Conservation (phyloP, 768 basidiomycete genomes). For the Vararia minispora region DNA sequence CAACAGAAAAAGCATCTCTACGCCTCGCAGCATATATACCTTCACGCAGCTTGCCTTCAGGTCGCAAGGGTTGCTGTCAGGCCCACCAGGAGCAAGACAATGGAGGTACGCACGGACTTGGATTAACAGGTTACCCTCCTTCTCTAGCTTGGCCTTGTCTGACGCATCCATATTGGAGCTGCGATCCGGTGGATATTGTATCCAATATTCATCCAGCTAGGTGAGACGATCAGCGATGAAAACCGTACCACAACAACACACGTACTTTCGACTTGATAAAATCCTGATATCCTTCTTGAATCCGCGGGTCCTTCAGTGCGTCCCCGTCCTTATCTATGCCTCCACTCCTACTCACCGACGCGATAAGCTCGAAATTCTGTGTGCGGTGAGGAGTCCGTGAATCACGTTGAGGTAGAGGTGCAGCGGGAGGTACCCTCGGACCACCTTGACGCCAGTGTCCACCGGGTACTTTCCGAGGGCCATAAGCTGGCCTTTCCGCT, state of each 20-base stretch:
- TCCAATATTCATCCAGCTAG: constrained; percentile 41
- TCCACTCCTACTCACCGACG: constrained; percentile 68
- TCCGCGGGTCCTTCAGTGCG: constrained; percentile 42
- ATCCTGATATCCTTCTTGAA: constrained; percentile 56
- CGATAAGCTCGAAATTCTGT: constrained; percentile 37
- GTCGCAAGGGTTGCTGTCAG: constrained; percentile 1
- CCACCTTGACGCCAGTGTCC: no score
- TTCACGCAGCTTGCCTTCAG: constrained; percentile 64
- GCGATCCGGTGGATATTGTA: constrained; percentile 21
- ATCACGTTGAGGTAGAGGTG: no score
- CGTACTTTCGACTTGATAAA: constrained; percentile 59
- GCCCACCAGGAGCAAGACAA: not conserved
- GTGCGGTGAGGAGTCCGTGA: no score
- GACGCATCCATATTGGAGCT: constrained; percentile 4
- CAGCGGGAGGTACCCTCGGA: no score
- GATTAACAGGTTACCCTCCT: constrained; percentile 60
- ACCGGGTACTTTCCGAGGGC: no score
- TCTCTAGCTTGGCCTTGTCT: constrained; percentile 29
- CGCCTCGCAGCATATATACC: constrained; percentile 54
- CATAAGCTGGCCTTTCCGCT: no score
- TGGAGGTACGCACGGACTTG: constrained; percentile 45
- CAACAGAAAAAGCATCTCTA: constrained; percentile 48
- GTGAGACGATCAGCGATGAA: not conserved
- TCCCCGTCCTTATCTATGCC: constrained; percentile 67
- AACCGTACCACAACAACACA: constrained; percentile 1